Conservation (phyloP, 768 basidiomycete species). For the Leucocoprinus leucothites region DNA sequence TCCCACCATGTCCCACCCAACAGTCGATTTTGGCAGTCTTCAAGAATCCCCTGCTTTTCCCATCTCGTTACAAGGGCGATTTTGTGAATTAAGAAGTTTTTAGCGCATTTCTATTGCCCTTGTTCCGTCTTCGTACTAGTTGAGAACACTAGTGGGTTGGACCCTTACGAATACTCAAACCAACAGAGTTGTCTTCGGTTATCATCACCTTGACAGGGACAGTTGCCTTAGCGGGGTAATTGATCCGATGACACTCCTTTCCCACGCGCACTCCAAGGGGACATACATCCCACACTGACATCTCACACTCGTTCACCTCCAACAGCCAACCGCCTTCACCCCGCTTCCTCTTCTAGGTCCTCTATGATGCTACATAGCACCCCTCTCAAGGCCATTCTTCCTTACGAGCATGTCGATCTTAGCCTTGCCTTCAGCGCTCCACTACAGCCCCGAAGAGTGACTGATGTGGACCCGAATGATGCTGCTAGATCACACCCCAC, state of each 20-base stretch:
- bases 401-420: not conserved
- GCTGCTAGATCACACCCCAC: not conserved
- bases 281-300: conserved; percentile 1
- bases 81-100: no score
- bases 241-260: conserved; percentile 6
- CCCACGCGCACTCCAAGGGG: not conserved
- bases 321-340: not conserved
- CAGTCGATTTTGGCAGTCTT: no score
- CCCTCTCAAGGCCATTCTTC: not conserved
- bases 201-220: no score
- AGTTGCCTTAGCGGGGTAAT: no score
- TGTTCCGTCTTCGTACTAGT: no score
- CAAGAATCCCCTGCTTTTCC: no score
- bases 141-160: no score
- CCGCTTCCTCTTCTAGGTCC: not conserved
- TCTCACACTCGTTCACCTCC: conserved; percentile 4
- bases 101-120: no score
- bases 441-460: not conserved
- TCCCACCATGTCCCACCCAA: no score
- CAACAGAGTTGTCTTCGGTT: no score
- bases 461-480: not conserved
- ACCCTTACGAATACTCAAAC: no score
- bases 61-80: no score
- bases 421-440: not conserved
- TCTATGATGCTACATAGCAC: not conserved